A percentile compares a stretch with the other conserved stretches of the same genome.
Conservation (phyloP, 805 yeast genomes). For the Saccharomycopsis capsularis region DNA sequence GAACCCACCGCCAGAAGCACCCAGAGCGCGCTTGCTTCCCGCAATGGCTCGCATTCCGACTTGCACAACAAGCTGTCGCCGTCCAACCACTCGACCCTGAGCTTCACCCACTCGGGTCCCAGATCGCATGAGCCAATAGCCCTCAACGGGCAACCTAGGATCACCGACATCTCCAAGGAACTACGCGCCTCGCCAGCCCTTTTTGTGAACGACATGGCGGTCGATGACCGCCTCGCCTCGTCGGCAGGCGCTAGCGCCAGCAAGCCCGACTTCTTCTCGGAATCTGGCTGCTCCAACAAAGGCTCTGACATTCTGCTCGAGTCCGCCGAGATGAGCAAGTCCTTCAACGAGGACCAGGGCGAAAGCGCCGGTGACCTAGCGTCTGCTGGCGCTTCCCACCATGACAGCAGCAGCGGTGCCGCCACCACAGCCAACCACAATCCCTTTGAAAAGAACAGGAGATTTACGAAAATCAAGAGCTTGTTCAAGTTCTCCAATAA, state of each 20-base stretch:
- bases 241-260: neutral
- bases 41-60: slow-evolving; percentile 1
- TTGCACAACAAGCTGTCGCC: slow-evolving; percentile 13
- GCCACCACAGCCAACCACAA: neutral
- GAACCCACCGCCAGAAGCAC: slow-evolving; percentile 3
- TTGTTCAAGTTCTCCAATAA: slow-evolving; percentile 27
- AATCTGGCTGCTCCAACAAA: neutral
- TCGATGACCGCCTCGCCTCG: neutral
- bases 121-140: neutral
- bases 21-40: neutral
- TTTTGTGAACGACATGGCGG: neutral
- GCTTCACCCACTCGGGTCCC: neutral
- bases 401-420: neutral
- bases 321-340: neutral
- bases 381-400: slow-evolving; percentile 24
- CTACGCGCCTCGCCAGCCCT: neutral
- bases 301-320: neutral
- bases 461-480: slow-evolving; percentile 29
- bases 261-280: neutral
- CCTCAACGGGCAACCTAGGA: no score
- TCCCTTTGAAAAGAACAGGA: slow-evolving; percentile 22
- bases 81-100: neutral
- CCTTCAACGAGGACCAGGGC: neutral
- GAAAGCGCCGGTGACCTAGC: neutral
- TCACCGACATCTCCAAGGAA: slow-evolving; percentile 3